Evolutionary conservation across 495 filamentous ascomycete species (phyloP), one percentile per base, ranked within the genome.

Genomic region (Pseudoneurospora amorphoporcata): DNA sequence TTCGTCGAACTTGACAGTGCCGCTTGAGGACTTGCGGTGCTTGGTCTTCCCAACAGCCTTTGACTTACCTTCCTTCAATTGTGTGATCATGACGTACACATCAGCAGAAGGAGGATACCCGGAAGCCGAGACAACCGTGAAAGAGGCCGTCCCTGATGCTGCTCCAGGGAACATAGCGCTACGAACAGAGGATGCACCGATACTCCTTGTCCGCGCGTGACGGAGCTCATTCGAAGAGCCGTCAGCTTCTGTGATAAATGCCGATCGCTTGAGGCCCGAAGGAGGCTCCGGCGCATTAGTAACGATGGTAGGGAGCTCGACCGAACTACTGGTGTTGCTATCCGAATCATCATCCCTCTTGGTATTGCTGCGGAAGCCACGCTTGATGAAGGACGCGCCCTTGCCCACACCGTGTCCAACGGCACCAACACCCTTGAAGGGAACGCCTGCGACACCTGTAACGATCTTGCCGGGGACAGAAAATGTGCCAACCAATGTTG

Each of bases 401-500:
- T 94, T 95, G 73, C 90, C 88, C 68, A 98, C 92, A 70, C 92
- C 90, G 73, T 92, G 90, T 8, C 91, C 94, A 23, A 92, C 89
- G 53, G 84, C 84, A 10, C 88, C 88, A 29, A 85, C 90, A 39
- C 94, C 95, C 84, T 98, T 98, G 77, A 98, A 88, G 12, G 95
- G 95, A 12, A 92, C 95, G 35, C 94, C 94, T 7, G 87, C 89
- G 71, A 90, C 88, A 70, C 88, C 88, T 17, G 89, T 90, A 70
- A 98, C 91, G 69, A 98, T 91, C 83, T 94, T 97, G 39, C 93
- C 92, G n/a, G 95, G 93, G 5, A 91, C 86, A 6, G 91, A 89
- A 78, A 99, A 97, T 0, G 94, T 98, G 16, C 95, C 95, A 4
- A 89, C 90, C 86, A 99, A 97, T 4, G 95, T 98, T 4, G 92